Conservation (phyloP, 148 eudicot genomes). For the Heliosperma pusillum region DNA sequence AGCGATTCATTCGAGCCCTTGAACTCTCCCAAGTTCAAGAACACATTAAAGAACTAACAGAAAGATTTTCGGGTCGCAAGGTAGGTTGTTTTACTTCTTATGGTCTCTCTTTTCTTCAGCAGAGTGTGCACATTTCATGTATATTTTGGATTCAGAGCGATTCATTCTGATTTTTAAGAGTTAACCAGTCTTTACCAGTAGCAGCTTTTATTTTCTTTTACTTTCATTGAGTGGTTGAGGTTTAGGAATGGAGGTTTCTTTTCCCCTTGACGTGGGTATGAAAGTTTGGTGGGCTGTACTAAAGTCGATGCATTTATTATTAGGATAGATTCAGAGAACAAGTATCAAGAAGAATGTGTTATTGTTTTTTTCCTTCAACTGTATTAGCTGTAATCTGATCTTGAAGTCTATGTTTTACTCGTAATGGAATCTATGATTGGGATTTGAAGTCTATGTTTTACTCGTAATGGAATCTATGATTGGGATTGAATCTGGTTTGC, state of each 20-base stretch:
- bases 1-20: conserved; percentile 80
- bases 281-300: neutral
- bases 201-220: neutral
- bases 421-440: no score
- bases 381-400: no score
- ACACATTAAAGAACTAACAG: conserved; percentile 76
- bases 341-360: no score
- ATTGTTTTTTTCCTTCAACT: no score
- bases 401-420: no score
- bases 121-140: neutral
- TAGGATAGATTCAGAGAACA: no score
- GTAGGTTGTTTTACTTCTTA: conserved; percentile 30
- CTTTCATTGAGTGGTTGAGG: neutral
- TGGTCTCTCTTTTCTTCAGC: neutral
- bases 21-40: conserved; percentile 68
- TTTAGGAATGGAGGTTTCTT: neutral
- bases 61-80: conserved; percentile 92
- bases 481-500: no score
- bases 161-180: neutral
- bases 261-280: conserved; percentile 2
- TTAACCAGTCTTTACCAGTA: neutral
- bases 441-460: no score
- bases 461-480: no score
- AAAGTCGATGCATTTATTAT: neutral
- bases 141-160: neutral